Percentiles rank a stretch among this genome's conserved stretches.
phyloP scores from a whole-genome alignment of 2,329 filamentous ascomycete species.

The Aspergillus hortae region DNA sequence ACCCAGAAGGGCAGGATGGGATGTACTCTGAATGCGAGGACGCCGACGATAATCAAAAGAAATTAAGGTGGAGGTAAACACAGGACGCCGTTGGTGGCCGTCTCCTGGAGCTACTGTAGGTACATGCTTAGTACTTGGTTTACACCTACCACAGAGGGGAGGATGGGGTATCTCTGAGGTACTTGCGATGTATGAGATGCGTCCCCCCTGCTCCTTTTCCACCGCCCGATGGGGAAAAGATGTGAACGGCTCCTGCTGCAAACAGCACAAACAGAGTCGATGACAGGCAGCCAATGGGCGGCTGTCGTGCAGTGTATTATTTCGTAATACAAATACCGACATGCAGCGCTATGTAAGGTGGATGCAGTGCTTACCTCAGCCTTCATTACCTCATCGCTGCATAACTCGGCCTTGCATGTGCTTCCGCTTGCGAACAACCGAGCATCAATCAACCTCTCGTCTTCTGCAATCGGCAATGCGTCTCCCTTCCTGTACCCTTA shows the following conservation, averaged over 20 bases:
- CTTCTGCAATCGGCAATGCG: slow-evolving; percentile 13
- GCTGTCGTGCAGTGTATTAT: too few relatives aligned
- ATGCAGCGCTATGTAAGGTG: neutral
- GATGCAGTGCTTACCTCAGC: neutral
- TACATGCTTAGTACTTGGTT: neutral
- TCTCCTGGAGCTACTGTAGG: neutral
- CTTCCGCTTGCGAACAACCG: slow-evolving; percentile 8
- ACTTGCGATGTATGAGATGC: neutral
- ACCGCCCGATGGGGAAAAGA: slow-evolving; percentile 1
- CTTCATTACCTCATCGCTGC: neutral
- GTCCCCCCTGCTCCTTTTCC: slow-evolving; percentile 22
- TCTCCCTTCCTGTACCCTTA: slow-evolving; percentile 4
- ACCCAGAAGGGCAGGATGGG: neutral
- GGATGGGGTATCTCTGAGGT: slow-evolving; percentile 1
- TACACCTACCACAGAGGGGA: neutral
- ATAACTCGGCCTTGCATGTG: slow-evolving; percentile 8
- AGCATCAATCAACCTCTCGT: neutral
- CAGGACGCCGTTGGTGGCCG: neutral
- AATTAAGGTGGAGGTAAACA: neutral
- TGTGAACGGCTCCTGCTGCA: slow-evolving; percentile 9
- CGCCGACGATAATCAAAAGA: neutral
- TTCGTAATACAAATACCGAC: neutral
- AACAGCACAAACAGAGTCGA: slow-evolving; percentile 18
- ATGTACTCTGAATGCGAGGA: neutral
- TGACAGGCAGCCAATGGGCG: neutral